Evolutionary conservation across 805 yeast genomes (phyloP).

Genomic region (Tetrapisispora phaffii): DNA sequence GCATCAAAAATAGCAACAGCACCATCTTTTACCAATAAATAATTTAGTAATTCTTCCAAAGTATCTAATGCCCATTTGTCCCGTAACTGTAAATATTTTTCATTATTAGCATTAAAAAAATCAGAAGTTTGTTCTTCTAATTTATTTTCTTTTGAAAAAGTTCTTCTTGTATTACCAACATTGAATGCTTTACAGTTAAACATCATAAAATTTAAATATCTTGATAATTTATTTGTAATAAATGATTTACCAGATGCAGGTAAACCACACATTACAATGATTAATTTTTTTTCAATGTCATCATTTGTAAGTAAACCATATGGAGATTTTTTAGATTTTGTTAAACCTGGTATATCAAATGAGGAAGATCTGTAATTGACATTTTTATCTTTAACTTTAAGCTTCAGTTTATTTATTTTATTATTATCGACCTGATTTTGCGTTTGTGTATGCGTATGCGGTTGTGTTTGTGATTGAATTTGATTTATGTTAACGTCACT

Average conservation of each 20-base stretch:
- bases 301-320: constrained; percentile 53
- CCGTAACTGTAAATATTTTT: constrained; percentile 51
- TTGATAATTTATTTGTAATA: constrained; percentile 78
- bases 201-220: constrained; percentile 90
- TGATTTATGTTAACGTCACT: constrained; percentile 1
- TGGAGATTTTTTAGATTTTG: constrained; percentile 68
- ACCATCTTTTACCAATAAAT: constrained; percentile 70
- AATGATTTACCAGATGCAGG: constrained; percentile 96
- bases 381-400: constrained; percentile 8
- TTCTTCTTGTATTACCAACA: constrained; percentile 89
- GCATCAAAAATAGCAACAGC: constrained; percentile 89
- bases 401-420: constrained; percentile 12
- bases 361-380: constrained; percentile 39
- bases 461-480: constrained; percentile 5
- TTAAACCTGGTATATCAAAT: constrained; percentile 84
- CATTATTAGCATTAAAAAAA: constrained; percentile 77
- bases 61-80: constrained; percentile 98
- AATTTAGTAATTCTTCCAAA: constrained; percentile 70
- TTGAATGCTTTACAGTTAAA: constrained; percentile 85
- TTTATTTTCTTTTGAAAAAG: constrained; percentile 37
- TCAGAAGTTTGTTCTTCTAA: constrained; percentile 56
- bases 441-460: constrained; percentile 11
- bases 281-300: constrained; percentile 75
- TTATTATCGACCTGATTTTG: constrained; percentile 13
- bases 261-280: constrained; percentile 96